Percentiles rank a stretch among this genome's conserved stretches.
phyloP scores from a whole-genome alignment of 2,329 filamentous ascomycete genomes.

The Aspergillus pseudoterreus region DNA sequence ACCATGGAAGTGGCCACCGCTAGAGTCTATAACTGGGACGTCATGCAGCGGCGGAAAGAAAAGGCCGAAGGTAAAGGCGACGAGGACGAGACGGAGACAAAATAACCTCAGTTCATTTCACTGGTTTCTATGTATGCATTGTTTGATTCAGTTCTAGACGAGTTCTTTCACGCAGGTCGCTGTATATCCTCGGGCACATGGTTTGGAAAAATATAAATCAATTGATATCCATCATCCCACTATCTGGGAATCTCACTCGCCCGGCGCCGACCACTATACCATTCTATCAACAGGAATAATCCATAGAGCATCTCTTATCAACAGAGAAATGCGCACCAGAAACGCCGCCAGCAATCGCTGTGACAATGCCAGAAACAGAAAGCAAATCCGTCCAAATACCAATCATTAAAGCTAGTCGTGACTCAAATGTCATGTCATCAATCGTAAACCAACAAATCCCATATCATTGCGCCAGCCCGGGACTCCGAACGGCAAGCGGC shows the following conservation, averaged over 20 bases:
- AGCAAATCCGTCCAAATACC: too few relatives aligned
- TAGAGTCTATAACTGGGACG: slow-evolving; percentile 99
- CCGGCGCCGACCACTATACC: slow-evolving; percentile 6
- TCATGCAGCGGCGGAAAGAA: slow-evolving; percentile 90
- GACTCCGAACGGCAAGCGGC: slow-evolving; percentile 4
- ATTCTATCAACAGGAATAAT: slow-evolving; percentile 3
- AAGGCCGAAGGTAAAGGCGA: slow-evolving; percentile 55
- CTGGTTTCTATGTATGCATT: too few relatives aligned
- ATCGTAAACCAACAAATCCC: background rate
- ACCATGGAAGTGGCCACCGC: slow-evolving; percentile 96
- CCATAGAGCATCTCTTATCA: background rate
- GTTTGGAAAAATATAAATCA: background rate
- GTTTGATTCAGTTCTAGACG: slow-evolving; percentile 1
- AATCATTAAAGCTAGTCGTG: too few relatives aligned
- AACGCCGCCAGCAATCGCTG: slow-evolving; percentile 4
- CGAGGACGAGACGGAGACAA: slow-evolving; percentile 40
- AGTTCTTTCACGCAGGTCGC: slow-evolving; percentile 1
- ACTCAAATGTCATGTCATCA: too few relatives aligned
- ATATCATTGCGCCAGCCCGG: background rate
- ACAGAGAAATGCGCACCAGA: background rate
- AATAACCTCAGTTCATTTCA: background rate
- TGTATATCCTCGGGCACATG: slow-evolving; percentile 4
- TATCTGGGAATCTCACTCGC: background rate
- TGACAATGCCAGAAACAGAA: too few relatives aligned
- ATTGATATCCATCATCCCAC: background rate